Evolutionary conservation across 2,329 filamentous ascomycete species (phyloP), one percentile per base, ranked within the genome.

Genomic region (Phaeosphaeria sp.): DNA sequence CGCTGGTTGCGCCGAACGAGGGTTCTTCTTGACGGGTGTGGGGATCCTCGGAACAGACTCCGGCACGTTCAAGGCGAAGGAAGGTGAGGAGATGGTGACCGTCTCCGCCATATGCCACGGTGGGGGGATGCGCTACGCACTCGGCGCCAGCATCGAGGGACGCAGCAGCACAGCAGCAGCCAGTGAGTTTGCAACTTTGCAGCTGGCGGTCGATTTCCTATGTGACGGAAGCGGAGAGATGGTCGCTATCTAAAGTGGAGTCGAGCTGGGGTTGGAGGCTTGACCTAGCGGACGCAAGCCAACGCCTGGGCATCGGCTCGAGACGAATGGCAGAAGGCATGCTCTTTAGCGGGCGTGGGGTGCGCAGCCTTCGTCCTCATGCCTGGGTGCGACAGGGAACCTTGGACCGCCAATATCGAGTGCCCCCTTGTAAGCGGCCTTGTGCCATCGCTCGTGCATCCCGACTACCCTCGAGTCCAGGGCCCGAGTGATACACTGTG

Each of bases 21-120:
- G 69, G 74, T 66, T 60, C 53, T 69, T 71, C 51, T 67, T 64
- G 49, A 61, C 57, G 57, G 54, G 40, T 45, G 52, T 57, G 39
- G 54, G 51, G 45, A 60, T 49, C 22, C 47, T 43, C 49, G 59
- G 58, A 58, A 50, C 55, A 22, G 55, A 44, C 7, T 56, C 59
- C 49, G 59, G 44, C n/a, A 60, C 47, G 33, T 33, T 52, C 39
- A 63, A 55, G 47, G 60, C 52, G 44, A 53, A 51, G 22, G 59
- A 56, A 53, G 86, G 84, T 51, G 85, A 86, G 59, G 86, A 85
- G 64, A 87, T 86, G 71, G 81, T 83, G 76, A 87, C 84, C 64
- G 81, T 81, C 78, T 87, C 86, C 60, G 80, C 79, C 80, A 82
- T 82, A 55, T 59, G 60, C 56, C 60, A 56, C 60, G 61, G 42